A percentile compares a stretch with the other conserved stretches of the same genome.
These are phyloP conservation scores for Zygosaccharomyces bailii DNA, from an alignment of 805 yeast species.

Conservation along the genomic window DNA sequence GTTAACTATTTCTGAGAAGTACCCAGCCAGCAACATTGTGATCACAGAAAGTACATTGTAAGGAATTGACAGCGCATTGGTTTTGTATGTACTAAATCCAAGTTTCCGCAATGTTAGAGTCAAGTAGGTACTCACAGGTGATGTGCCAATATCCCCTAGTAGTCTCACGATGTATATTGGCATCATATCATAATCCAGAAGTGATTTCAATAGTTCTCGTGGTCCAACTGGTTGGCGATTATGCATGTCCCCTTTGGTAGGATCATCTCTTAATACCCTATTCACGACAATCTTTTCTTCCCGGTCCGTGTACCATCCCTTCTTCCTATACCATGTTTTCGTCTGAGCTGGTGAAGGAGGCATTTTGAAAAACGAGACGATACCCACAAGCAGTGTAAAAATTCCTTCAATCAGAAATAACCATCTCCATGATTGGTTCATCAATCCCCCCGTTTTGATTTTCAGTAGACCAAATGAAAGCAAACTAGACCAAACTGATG, in stretches of 20 bases:
- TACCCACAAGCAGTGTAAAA: slow-evolving; percentile 53
- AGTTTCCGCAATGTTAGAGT: slow-evolving; percentile 46
- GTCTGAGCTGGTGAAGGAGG: slow-evolving; percentile 58
- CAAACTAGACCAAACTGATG: slow-evolving; percentile 46
- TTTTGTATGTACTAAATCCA: slow-evolving; percentile 52
- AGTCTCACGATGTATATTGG: slow-evolving; percentile 52
- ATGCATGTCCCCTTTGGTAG: slow-evolving; percentile 64
- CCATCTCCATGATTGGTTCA: slow-evolving; percentile 56
- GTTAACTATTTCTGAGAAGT: slow-evolving; percentile 37
- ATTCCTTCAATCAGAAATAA: slow-evolving; percentile 63
- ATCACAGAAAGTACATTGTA: slow-evolving; percentile 40
- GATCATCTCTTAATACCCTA: slow-evolving; percentile 60
- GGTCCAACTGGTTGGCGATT: slow-evolving; percentile 52
- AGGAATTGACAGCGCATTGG: slow-evolving; percentile 54
- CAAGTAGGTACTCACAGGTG: slow-evolving; percentile 43
- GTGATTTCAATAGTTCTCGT: slow-evolving; percentile 39
- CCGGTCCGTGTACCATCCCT: slow-evolving; percentile 52
- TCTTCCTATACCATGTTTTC: slow-evolving; percentile 45
- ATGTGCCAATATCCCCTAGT: slow-evolving; percentile 38
- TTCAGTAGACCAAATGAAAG: slow-evolving; percentile 54
- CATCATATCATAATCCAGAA: slow-evolving; percentile 52
- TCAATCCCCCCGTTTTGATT: slow-evolving; percentile 45
- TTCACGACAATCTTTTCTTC: slow-evolving; percentile 60
- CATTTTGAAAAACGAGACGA: slow-evolving; percentile 46
- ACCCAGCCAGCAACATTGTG: slow-evolving; percentile 37